phyloP scores from a whole-genome alignment of 345 rosid species.

The Jatropha curcas region DNA sequence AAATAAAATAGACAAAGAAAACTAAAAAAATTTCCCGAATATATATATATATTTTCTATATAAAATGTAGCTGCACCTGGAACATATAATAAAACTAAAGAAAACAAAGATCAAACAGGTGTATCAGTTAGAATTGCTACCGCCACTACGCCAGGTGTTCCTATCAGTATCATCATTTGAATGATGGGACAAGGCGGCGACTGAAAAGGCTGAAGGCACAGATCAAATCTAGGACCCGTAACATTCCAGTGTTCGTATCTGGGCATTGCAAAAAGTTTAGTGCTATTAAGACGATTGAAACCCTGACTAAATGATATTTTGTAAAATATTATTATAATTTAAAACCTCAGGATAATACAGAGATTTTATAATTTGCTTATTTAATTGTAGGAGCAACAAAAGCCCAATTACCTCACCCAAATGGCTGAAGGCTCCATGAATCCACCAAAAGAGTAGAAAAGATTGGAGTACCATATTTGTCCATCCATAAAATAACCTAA shows the following conservation, averaged over 20 bases:
- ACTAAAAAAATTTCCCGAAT: not conserved
- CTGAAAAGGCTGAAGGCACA: slow-evolving; percentile 73
- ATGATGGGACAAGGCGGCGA: slow-evolving; percentile 59
- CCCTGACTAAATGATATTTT: too few species aligned
- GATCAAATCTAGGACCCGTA: slow-evolving; percentile 83
- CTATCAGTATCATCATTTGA: slow-evolving; percentile 33
- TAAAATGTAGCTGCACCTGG: not conserved
- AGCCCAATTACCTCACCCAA: slow-evolving; percentile 81
- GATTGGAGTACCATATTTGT: slow-evolving; percentile 99
- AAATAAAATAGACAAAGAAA: not conserved
- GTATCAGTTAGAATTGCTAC: slow-evolving; percentile 14
- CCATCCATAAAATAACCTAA: slow-evolving; percentile 95
- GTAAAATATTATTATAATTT: too few species aligned
- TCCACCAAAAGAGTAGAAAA: slow-evolving; percentile 95
- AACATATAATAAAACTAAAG: not conserved
- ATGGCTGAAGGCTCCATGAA: slow-evolving; percentile 94
- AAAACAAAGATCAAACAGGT: not conserved
- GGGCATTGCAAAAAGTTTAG: slow-evolving; percentile 21
- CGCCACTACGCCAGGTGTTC: slow-evolving; percentile 49
- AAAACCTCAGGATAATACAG: too few species aligned
- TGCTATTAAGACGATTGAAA: slow-evolving; percentile 21
- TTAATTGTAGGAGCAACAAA: slow-evolving; percentile 14
- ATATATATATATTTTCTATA: not conserved
- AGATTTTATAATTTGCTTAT: too few species aligned
- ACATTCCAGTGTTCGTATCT: slow-evolving; percentile 96